Evolutionary conservation across 495 filamentous ascomycete species (phyloP).

Genomic region (Friedmanniomyces simplex): DNA sequence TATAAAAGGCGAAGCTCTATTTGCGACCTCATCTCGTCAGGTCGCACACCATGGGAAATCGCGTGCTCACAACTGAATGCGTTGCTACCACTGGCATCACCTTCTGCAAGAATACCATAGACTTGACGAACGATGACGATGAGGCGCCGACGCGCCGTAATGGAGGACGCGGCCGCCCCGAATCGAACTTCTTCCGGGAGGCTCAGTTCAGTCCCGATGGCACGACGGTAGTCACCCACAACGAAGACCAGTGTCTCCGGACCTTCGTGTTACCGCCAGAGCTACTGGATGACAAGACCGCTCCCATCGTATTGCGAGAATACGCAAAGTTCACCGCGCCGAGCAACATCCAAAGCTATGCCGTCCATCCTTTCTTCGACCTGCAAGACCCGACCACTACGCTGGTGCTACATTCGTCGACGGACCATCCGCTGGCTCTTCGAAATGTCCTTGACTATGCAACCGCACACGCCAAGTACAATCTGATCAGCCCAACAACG

Average conservation of each 20-base stretch:
- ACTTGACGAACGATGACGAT: neutral
- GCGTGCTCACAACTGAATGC: neutral
- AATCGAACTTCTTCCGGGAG: slow-evolving; percentile 12
- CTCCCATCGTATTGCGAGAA: slow-evolving; percentile 41
- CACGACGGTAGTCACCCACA: slow-evolving; percentile 66
- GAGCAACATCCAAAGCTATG: slow-evolving; percentile 59
- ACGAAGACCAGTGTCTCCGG: slow-evolving; percentile 54
- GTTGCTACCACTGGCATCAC: slow-evolving; percentile 1
- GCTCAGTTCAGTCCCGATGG: slow-evolving; percentile 50
- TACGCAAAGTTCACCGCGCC: slow-evolving; percentile 52
- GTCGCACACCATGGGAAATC: neutral
- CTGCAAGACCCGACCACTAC: slow-evolving; percentile 57
- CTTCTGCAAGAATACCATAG: neutral
- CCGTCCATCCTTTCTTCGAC: slow-evolving; percentile 63
- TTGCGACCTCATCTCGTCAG: neutral
- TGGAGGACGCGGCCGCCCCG: neutral
- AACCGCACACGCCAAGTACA: slow-evolving; percentile 49
- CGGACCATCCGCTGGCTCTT: slow-evolving; percentile 69
- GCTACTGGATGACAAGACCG: slow-evolving; percentile 47
- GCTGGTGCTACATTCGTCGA: slow-evolving; percentile 53
- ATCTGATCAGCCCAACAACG: slow-evolving; percentile 59
- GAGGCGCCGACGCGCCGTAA: neutral
- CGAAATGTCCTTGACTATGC: slow-evolving; percentile 40
- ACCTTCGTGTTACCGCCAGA: slow-evolving; percentile 65
- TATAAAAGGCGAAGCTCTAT: neutral